Base-by-base conservation (phyloP, 78 protist genomes). In the Dictyostelium purpureum region DNA sequence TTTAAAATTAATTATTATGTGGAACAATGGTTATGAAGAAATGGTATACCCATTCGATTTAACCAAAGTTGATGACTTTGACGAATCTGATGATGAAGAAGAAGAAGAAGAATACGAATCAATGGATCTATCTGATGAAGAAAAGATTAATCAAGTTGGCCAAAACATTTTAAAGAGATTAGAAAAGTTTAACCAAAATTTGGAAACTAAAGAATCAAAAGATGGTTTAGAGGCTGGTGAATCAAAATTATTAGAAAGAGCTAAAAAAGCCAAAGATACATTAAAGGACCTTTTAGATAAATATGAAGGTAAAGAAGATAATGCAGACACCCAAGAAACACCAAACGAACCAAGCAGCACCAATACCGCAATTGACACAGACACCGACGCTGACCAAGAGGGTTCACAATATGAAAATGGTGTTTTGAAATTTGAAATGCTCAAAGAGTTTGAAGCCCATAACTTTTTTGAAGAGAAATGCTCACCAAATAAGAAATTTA, bases 1-100 rank as follows among this genome's bases (percentile, higher is more conserved):
- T 26, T 70, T 59, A 40, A 21, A 73, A 57, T 24, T 85, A 11
- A 11, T 52, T 16, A 33, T 85, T 2, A 40, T n/a, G 31, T 85
- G 92, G 81, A 75, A 75, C 52, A 51, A 85, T 74, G 80, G 82
- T 31, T 66, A 16, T 42, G 11, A 37, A 1, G 83, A 85, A 47
- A 19, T 6, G 47, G 66, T 51, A 33, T 73, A 59, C 43, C 92
- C 92, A 42, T 33, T 71, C 12, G 67, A 70, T 6, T 47, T 85
- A 31, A n/a, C 70, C 26, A 40, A 54, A 6, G 63, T 85, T 57
- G 82, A 67, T 21, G 73, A 66, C 12, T 21, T 43, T 5, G 82
- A 85, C n/a, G 76, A 73, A 18, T 19, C 28, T 18, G 81, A 75
- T 33, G 54, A 59, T n/a, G 51, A 77, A 77, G 66, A 76, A 0